Evolutionary conservation across 2,329 filamentous ascomycete species (phyloP).

Genomic region (Endothia cerciana): DNA sequence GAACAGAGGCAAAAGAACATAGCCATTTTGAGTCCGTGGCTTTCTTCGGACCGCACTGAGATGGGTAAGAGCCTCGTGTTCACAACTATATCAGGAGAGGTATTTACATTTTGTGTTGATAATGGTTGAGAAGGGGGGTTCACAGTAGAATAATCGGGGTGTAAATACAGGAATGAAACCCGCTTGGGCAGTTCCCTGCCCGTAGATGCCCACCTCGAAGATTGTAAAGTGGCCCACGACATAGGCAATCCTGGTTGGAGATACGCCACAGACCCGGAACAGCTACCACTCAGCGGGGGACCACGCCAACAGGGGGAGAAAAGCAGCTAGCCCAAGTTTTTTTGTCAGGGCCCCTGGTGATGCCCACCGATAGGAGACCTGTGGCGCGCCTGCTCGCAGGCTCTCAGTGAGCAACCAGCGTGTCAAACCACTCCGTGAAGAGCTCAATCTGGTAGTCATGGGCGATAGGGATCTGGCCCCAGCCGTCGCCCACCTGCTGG

Average conservation of each 20-base stretch:
- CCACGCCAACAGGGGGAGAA: background rate
- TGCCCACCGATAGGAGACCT: too few species aligned
- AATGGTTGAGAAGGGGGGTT: too few species aligned
- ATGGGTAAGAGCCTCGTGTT: too few species aligned
- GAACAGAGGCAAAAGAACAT: too few species aligned
- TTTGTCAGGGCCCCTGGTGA: background rate
- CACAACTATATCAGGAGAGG: too few species aligned
- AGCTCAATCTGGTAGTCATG: slow-evolving; percentile 25
- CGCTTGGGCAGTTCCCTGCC: background rate
- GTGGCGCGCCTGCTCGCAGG: too few species aligned
- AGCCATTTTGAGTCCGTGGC: too few species aligned
- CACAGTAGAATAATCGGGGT: background rate
- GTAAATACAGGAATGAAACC: background rate
- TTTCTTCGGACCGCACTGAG: too few species aligned
- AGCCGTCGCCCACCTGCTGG: slow-evolving; percentile 28
- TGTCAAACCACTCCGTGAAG: slow-evolving; percentile 28
- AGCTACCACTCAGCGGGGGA: background rate
- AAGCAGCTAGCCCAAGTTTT: background rate
- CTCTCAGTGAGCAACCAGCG: background rate
- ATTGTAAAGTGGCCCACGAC: background rate
- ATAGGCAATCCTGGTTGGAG: background rate
- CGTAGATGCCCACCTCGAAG: too few species aligned
- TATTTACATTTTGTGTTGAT: too few species aligned
- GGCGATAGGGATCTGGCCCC: slow-evolving; percentile 28
- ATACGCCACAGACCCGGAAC: background rate